Base-by-base conservation (phyloP, 2,329 filamentous ascomycete genomes). In the Bipolaris victoriae region DNA sequence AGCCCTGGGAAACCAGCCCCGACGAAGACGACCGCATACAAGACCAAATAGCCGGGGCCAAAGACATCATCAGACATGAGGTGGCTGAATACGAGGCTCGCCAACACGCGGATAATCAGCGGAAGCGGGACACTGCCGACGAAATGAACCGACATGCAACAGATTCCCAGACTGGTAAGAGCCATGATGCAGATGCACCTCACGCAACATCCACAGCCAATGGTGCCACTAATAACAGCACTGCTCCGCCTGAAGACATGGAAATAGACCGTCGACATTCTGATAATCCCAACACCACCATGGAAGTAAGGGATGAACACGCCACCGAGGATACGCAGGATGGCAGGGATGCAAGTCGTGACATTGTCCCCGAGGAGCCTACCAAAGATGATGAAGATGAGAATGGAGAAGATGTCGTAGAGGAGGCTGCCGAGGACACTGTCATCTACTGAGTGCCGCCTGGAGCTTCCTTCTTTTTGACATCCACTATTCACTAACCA, bases 341-440 rank as follows among this genome's bases (percentile, higher is more conserved):
- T 31, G 57, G 33, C 35, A 56, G 36, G 36, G 43, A 35, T 48
- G 55, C 64, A 49, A 64, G 61, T 55, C 63, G 66, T 57, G 55
- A 81, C 77, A 46, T 57, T 22, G 54, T 55, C 24, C 57, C 59
- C 52, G 70, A 71, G 52, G 75, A 77, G 61, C 64, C 70, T 60
- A 73, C 77, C 69, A 79, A 78, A 70, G 69, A 81, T 41, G 81
- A 57, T 72, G 84, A 65, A 83, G 90, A 93, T 68, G 88, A 92
- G 61, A 83, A 85, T 49, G 90, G 87, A 51, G 90, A 93, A 69
- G 88, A 94, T 55, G 83, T 96, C 64, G 87, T 95, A 52, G 90
- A 92, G 75, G 61, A 69, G 51, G 90, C 89, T 52, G 91, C 92
- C 58, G 92, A 97, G 79, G 92, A 97, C 70, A 92, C 89, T 67